A percentile compares a stretch with the other conserved stretches of the same genome.
Evolutionary conservation across 805 yeast species (phyloP).

Genomic region (Monosporozyma aquatica): DNA sequence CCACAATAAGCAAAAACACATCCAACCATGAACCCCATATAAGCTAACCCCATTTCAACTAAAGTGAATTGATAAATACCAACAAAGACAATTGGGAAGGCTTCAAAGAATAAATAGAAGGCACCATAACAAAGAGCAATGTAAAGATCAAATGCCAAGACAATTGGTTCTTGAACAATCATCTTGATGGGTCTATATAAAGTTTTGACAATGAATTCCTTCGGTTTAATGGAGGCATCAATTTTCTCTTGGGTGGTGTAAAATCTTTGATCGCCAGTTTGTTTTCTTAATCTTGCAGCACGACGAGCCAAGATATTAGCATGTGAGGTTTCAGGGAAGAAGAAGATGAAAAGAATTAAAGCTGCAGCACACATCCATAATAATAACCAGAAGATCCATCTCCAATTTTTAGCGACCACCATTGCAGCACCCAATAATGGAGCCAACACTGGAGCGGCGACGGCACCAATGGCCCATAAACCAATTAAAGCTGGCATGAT

Average conservation of each 20-base stretch:
- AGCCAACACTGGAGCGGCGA: conserved; percentile 47
- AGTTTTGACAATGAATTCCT: conserved; percentile 24
- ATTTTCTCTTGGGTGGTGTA: conserved; percentile 34
- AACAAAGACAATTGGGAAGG: conserved; percentile 47
- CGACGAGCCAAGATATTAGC: conserved; percentile 39
- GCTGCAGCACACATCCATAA: conserved; percentile 34
- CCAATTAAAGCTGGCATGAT: conserved; percentile 40
- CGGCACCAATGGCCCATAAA: conserved; percentile 46
- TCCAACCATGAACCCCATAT: conserved; percentile 41
- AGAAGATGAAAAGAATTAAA: conserved; percentile 31
- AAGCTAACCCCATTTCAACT: conserved; percentile 41
- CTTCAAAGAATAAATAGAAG: conserved; percentile 51
- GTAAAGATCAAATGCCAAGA: conserved; percentile 44
- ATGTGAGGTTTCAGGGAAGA: conserved; percentile 43
- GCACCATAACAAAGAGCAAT: conserved; percentile 45
- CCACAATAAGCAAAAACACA: conserved; percentile 31
- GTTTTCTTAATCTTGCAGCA: conserved; percentile 36
- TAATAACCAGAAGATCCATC: conserved; percentile 48
- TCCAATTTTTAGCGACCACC: conserved; percentile 40
- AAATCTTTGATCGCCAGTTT: conserved; percentile 42
- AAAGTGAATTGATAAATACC: conserved; percentile 39
- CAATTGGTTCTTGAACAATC: conserved; percentile 46
- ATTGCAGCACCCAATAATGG: conserved; percentile 50
- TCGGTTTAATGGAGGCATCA: conserved; percentile 18
- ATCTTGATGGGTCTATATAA: conserved; percentile 44